Conservation (phyloP, 306 rosid species). For the Hylodesmum podocarpum region DNA sequence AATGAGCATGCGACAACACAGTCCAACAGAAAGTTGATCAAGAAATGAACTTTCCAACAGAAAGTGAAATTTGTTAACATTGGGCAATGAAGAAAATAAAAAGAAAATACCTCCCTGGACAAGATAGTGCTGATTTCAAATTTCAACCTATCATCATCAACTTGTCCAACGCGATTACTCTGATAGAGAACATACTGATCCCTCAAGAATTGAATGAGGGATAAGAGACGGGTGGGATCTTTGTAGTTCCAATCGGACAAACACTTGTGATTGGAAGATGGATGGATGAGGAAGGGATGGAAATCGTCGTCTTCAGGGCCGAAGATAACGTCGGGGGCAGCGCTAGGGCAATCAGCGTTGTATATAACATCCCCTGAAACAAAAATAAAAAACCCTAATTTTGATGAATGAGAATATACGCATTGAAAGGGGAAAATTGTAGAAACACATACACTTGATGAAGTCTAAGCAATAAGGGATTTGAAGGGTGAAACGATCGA, state of each 20-base stretch:
- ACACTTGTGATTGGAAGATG: constrained; percentile 29
- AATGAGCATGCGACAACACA: background rate
- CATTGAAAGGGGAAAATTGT: background rate
- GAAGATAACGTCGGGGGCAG: constrained; percentile 83
- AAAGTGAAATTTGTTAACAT: background rate
- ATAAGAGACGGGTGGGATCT: constrained; percentile 71
- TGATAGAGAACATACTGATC: constrained; percentile 66
- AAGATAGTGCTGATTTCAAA: constrained; percentile 84
- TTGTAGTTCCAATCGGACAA: constrained; percentile 66
- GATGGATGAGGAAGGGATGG: constrained; percentile 53
- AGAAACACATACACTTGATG: constrained; percentile 60
- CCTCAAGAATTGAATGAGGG: constrained; percentile 75
- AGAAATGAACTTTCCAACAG: background rate
- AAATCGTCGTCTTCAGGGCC: constrained; percentile 78
- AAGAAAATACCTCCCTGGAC: constrained; percentile 76
- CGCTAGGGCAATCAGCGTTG: constrained; percentile 61
- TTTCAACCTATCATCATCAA: constrained; percentile 85
- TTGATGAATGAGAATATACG: too few species aligned
- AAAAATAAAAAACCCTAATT: constrained; percentile 25
- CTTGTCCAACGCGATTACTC: constrained; percentile 60
- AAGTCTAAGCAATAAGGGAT: constrained; percentile 87
- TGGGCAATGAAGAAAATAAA: background rate
- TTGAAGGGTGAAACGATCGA: constrained; percentile 82
- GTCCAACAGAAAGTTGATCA: background rate
- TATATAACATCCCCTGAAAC: constrained; percentile 73